Percentiles rank a stretch among this genome's conserved stretches.
phyloP scores from a whole-genome alignment of 768 basidiomycete genomes.

The Auriscalpium microsporum region DNA sequence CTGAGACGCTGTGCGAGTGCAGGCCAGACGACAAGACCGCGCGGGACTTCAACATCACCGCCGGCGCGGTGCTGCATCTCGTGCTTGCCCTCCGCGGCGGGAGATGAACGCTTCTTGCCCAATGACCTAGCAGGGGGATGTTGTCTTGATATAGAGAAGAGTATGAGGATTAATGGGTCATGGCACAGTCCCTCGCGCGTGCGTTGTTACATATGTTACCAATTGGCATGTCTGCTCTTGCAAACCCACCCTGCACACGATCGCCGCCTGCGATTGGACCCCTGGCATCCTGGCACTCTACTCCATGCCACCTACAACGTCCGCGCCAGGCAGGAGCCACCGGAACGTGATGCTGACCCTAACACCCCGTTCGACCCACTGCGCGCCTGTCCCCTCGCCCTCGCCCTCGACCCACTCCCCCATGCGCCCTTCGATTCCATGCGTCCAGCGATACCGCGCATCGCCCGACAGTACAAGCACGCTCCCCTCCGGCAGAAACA shows the following conservation, averaged over 20 bases:
- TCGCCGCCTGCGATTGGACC: not conserved
- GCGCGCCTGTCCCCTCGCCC: constrained; percentile 9
- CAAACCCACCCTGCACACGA: not conserved
- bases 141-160: constrained; percentile 9
- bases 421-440: constrained; percentile 65
- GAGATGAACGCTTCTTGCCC: constrained; percentile 26
- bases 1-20: not conserved
- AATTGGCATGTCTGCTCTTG: constrained; percentile 17
- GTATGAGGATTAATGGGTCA: constrained; percentile 17
- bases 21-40: constrained; percentile 93
- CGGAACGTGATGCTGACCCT: constrained; percentile 81
- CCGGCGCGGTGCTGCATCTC: constrained; percentile 86
- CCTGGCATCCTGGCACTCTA: not conserved
- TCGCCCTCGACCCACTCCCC: constrained; percentile 49
- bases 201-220: constrained; percentile 21
- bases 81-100: constrained; percentile 95
- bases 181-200: constrained; percentile 14
- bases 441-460: constrained; percentile 81
- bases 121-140: constrained; percentile 12
- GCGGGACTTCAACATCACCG: constrained; percentile 70
- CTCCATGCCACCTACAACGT: constrained; percentile 41
- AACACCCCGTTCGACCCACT: constrained; percentile 42
- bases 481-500: constrained; percentile 72
- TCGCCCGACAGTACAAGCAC: constrained; percentile 72
- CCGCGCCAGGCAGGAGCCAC: constrained; percentile 80